Conservation (phyloP, 805 yeast genomes). For the Spathaspora boniae region DNA sequence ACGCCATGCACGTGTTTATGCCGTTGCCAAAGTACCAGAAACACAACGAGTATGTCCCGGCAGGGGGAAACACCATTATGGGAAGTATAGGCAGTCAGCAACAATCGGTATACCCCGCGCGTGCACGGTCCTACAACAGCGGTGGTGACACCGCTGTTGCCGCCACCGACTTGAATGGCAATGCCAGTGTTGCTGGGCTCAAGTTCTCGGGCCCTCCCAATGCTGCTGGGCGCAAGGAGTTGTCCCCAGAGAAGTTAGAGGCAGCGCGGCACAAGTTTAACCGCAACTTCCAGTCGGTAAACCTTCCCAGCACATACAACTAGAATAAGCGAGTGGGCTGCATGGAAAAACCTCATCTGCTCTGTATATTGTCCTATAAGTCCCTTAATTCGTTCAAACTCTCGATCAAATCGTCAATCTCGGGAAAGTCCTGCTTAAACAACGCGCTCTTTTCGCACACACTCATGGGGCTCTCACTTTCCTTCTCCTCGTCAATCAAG, state of each 20-base stretch:
- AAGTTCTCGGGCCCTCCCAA: conserved; percentile 1
- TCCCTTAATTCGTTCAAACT: conserved; percentile 32
- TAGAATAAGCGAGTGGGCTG: too few relatives aligned
- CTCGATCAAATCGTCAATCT: conserved; percentile 35
- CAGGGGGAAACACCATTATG: not conserved
- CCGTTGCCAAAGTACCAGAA: conserved; percentile 20
- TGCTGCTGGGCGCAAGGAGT: too few relatives aligned
- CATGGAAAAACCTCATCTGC: too few relatives aligned
- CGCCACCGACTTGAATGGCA: conserved; percentile 4
- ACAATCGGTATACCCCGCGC: conserved; percentile 1
- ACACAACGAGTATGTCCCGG: conserved; percentile 5
- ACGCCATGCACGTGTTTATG: conserved; percentile 11
- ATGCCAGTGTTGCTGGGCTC: not conserved
- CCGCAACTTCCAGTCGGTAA: too few relatives aligned
- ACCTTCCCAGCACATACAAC: too few relatives aligned
- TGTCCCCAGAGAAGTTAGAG: too few relatives aligned
- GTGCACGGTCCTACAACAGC: too few relatives aligned
- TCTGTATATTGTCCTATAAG: conserved; percentile 7
- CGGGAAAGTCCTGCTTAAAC: conserved; percentile 37
- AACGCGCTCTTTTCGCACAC: conserved; percentile 31
- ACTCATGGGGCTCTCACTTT: conserved; percentile 10
- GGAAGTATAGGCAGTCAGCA: not conserved
- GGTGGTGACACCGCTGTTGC: too few relatives aligned
- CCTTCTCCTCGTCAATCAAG: conserved; percentile 51
- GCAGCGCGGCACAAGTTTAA: too few relatives aligned